A percentile compares a stretch with the other conserved stretches of the same genome.
Evolutionary conservation across 2,329 filamentous ascomycete genomes (phyloP).

Genomic region (Trichoderma sp.): DNA sequence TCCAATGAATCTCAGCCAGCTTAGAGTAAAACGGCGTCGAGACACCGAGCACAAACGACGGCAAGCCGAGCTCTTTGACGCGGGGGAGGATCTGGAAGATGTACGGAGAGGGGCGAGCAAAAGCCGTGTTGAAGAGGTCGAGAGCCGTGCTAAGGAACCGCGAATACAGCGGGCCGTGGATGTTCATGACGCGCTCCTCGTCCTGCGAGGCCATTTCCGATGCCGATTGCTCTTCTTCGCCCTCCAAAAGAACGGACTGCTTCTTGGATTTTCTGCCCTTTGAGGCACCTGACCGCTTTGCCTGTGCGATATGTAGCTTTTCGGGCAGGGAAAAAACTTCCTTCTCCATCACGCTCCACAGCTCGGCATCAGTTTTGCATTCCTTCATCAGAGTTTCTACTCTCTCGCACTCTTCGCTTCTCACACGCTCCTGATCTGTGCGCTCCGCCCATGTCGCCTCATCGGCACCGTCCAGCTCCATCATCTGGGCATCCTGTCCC

Average conservation of each 20-base stretch:
- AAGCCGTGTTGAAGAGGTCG: constrained; percentile 54
- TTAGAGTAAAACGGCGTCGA: constrained; percentile 68
- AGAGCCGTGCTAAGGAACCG: constrained; percentile 57
- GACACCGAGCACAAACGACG: constrained; percentile 68
- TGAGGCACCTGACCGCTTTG: not conserved
- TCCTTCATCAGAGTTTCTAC: constrained; percentile 53
- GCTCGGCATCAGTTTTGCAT: constrained; percentile 57
- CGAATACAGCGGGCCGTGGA: constrained; percentile 64
- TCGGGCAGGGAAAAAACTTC: constrained; percentile 63
- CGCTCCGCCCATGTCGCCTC: constrained; percentile 36
- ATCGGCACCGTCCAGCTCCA: constrained; percentile 33
- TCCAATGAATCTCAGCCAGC: constrained; percentile 60
- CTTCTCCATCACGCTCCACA: constrained; percentile 64
- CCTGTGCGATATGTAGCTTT: constrained; percentile 50
- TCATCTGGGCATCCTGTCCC: constrained; percentile 23
- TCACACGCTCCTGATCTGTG: constrained; percentile 35
- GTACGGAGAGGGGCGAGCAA: constrained; percentile 55
- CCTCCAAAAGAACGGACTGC: constrained; percentile 5
- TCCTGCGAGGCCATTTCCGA: not conserved
- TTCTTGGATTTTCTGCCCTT: constrained; percentile 20
- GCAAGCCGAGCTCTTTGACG: constrained; percentile 64
- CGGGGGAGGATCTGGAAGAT: constrained; percentile 61
- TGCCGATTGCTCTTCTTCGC: constrained; percentile 18
- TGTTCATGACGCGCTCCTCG: constrained; percentile 45
- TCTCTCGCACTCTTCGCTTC: constrained; percentile 46